These are phyloP conservation scores for Aureoboletus auriporus DNA, from an alignment of 768 basidiomycete genomes.

Conservation along the genomic window DNA sequence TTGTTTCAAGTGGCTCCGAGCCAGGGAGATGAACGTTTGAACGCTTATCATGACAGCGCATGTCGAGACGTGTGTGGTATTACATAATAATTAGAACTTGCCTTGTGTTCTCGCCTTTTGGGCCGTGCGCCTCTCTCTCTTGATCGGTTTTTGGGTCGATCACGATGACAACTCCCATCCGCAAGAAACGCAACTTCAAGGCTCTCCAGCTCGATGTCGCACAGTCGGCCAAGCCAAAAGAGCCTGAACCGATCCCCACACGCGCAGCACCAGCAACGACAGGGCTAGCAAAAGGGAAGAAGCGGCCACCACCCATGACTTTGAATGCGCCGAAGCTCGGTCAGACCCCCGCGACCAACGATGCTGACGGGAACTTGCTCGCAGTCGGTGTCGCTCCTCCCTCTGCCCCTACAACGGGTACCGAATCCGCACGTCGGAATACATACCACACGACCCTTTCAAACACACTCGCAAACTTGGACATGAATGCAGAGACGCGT, in stretches of 20 bases:
- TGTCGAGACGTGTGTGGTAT: slow-evolving; percentile 6
- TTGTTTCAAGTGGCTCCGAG: too few relatives aligned
- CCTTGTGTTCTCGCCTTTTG: slow-evolving; percentile 4
- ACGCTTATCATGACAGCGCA: too few relatives aligned
- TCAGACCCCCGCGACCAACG: slow-evolving; percentile 26
- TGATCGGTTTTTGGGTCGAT: neutral
- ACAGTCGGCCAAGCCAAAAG: slow-evolving; percentile 36
- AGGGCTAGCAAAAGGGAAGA: slow-evolving; percentile 49
- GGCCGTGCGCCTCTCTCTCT: neutral
- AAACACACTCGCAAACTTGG: slow-evolving; percentile 80
- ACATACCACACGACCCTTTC: slow-evolving; percentile 79
- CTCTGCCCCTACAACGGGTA: slow-evolving; percentile 50
- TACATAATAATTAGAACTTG: slow-evolving; percentile 14
- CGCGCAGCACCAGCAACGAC: slow-evolving; percentile 42
- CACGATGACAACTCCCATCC: slow-evolving; percentile 56
- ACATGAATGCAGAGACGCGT: slow-evolving; percentile 82
- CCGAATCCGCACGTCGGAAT: slow-evolving; percentile 54
- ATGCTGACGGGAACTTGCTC: slow-evolving; percentile 41
- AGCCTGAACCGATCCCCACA: slow-evolving; percentile 42
- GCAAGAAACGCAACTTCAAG: slow-evolving; percentile 93
- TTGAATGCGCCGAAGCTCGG: slow-evolving; percentile 68
- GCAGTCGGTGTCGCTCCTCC: slow-evolving; percentile 44
- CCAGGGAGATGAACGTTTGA: too few relatives aligned
- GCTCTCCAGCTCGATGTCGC: slow-evolving; percentile 69
- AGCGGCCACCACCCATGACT: slow-evolving; percentile 79